Evolutionary conservation across 495 filamentous ascomycete genomes (phyloP), one percentile per base, ranked within the genome.

Genomic region (Elaphomyces granulatus): DNA sequence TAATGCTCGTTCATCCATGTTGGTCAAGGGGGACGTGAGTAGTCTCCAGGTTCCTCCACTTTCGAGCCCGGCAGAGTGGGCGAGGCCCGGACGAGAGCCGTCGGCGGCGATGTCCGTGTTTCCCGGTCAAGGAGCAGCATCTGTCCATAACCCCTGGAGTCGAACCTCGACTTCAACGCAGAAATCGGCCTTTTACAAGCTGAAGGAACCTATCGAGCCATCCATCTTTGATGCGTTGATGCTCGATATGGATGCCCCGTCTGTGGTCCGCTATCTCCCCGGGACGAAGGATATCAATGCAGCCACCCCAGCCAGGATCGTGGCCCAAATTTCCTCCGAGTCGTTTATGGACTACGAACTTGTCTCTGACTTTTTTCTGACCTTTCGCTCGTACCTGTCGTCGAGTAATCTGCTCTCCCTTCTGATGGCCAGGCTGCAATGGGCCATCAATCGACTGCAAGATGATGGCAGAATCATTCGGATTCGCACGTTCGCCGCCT

Each of bases 311-410:
- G 81, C 86, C 7, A 78, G 92, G 9, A 74, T 99, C 23, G 83
- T 99, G 34, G 88, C 87, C n/a, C 85, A 99, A 57, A 93, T 99
- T 43, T 96, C 90, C 3, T 96, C 92, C 14, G 83, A 87, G 15
- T 81, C 75, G 36, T 95, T 96, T 55, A 74, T 99, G 45, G 90
- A 99, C 56, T 99, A 99, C 58, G 88, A 96, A 53, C 72, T 99
- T 4, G 71, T 99, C 1, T 95, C 92, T 0, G 90, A 96, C 58
- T 99, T 99, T 64, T 99, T 99, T 51, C 75, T 98, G 28, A 96
- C 92, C 1, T 96, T 81, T 48, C 84, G 90, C 17, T 71, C 77
- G 4, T 99, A 93, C 50, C 61, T 96, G 41, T 74, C 83, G 1
- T 65, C 81, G 0, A 64, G 66, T 10, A 80, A 87, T 45, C 70